Base-by-base conservation (phyloP, 2,329 filamentous ascomycete species). In the Cytospora mali region DNA sequence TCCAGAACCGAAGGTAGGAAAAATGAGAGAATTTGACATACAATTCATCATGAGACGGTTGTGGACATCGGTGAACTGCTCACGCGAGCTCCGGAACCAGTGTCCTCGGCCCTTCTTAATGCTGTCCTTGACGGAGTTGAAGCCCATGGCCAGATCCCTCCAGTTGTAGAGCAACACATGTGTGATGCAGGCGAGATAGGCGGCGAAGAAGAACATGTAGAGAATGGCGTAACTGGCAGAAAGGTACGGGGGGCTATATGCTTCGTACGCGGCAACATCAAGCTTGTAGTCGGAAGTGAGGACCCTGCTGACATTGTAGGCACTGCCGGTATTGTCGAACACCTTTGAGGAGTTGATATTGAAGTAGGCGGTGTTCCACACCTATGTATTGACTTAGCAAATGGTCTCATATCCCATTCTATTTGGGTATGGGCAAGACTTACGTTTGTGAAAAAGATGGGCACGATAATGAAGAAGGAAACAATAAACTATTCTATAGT, bases 121-220 rank as follows among this genome's bases (percentile, higher is more conserved):
- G 68, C 77, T 79, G 65, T 75, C 76, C 66, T 76, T 74, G 5
- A 83, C 71, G 39, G 77, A 79, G 68, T 77, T 77, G 72, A 83
- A 80, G 2, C 81, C 81, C 60, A 79, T 77, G 9, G 69, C 68
- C 46, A 85, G 80, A 66, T 84, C 81, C 57, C 79, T 76, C 4
- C 81, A 77, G 68, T 85, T 80, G 70, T 84, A 84, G 1, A 85
- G 75, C 21, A 73, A 68, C 27, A 80, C 79, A 60, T 84, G 83
- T 4, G 79, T 80, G 18, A 85, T 70, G 0, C 79, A 80, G 21
- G 82, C 80, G 0, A 82, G 76, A 66, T 84, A 84, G 31, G 83
- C 79, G 56, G 77, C 81, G 62, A 85, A 85, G 73, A 83, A 84
- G 70, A 80, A 82, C 66, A 81, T 74, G 73, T 84, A 85, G n/a